phyloP scores from a whole-genome alignment of 768 basidiomycete genomes.

The Agaricus blazei region DNA sequence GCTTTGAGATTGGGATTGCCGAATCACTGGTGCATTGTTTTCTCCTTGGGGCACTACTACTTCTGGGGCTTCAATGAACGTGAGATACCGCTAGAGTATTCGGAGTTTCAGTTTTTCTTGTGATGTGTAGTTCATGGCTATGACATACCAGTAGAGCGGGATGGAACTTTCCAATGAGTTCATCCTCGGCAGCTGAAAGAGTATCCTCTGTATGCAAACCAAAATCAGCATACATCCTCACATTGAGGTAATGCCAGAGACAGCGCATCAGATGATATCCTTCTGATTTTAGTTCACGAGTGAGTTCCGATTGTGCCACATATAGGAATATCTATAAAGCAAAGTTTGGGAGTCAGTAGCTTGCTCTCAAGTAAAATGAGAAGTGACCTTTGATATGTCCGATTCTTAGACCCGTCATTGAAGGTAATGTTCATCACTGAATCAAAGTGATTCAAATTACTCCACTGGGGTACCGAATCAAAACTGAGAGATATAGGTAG shows the following conservation, averaged over 20 bases:
- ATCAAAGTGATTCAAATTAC: slow-evolving; percentile 24
- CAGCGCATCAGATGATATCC: slow-evolving; percentile 22
- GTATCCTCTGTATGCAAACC: slow-evolving; percentile 30
- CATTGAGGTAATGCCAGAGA: slow-evolving; percentile 20
- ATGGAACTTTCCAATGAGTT: slow-evolving; percentile 3
- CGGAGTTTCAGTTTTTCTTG: no score
- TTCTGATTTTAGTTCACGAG: neutral
- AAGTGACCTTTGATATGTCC: slow-evolving; percentile 27
- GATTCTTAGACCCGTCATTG: slow-evolving; percentile 24
- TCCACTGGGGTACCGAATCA: slow-evolving; percentile 24
- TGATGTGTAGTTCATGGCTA: neutral
- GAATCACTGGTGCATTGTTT: no score
- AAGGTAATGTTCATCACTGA: slow-evolving; percentile 18
- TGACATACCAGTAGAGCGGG: slow-evolving; percentile 17
- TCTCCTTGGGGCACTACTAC: no score
- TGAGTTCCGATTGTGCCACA: neutral
- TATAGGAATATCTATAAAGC: neutral
- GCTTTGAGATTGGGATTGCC: slow-evolving; percentile 13
- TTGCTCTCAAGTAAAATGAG: neutral
- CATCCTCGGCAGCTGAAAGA: slow-evolving; percentile 16
- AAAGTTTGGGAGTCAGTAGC: no score
- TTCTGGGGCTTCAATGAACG: no score
- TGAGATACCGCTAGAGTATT: neutral
- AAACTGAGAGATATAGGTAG: neutral
- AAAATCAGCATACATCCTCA: slow-evolving; percentile 23